A percentile compares a stretch with the other conserved stretches of the same genome.
These are phyloP conservation scores for Dioszegia aurantiaca DNA, from an alignment of 768 basidiomycete species.

Conservation along the genomic window DNA sequence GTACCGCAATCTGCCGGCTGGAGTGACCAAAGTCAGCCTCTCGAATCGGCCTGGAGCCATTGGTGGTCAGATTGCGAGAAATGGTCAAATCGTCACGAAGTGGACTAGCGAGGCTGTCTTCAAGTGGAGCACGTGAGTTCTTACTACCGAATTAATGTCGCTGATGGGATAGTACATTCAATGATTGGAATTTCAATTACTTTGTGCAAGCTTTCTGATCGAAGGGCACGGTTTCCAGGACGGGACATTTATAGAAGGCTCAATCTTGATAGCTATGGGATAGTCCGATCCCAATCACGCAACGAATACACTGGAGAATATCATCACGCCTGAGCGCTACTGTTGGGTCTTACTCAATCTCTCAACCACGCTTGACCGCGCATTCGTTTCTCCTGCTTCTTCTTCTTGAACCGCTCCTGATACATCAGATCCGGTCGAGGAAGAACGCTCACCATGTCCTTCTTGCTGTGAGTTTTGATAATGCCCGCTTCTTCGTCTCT, in stretches of 20 bases:
- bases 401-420: constrained; percentile 50
- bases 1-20: constrained; percentile 26
- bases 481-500: constrained; percentile 35
- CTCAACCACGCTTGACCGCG: constrained; percentile 47
- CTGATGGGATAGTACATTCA: constrained; percentile 23
- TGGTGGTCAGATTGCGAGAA: constrained; percentile 30
- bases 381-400: constrained; percentile 42
- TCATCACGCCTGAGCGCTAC: too few species aligned
- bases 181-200: constrained; percentile 50
- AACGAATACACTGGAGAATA: too few species aligned
- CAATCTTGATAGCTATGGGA: too few species aligned
- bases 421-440: not conserved
- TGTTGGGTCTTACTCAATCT: constrained; percentile 22
- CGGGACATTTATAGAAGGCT: too few species aligned
- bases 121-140: constrained; percentile 37
- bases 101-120: constrained; percentile 35
- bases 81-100: constrained; percentile 24
- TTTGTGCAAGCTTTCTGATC: constrained; percentile 27
- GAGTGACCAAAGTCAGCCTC: constrained; percentile 38
- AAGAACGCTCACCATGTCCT: constrained; percentile 47
- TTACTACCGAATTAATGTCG: too few species aligned
- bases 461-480: constrained; percentile 43
- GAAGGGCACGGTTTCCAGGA: too few species aligned
- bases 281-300: too few species aligned
- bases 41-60: constrained; percentile 35